phyloP scores from a whole-genome alignment of 1,139 yeast species.

The Taiozyma sp. region DNA sequence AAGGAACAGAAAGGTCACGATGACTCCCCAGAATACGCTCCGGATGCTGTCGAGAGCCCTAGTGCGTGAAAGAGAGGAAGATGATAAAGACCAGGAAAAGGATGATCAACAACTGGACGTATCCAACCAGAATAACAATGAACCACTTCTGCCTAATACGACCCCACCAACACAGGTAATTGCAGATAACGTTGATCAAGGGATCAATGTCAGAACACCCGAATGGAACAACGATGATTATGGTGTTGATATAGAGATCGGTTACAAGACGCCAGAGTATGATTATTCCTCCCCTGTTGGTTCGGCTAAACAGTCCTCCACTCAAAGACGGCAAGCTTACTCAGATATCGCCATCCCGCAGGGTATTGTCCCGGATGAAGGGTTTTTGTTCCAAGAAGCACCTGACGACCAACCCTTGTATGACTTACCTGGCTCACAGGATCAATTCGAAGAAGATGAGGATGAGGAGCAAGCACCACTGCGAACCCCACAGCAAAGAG shows the following conservation, averaged over 20 bases:
- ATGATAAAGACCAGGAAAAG: slow-evolving; percentile 15
- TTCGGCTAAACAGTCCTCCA: slow-evolving; percentile 1
- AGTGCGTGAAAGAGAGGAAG: slow-evolving; percentile 8
- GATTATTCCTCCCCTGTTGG: neutral
- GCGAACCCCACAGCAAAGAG: neutral
- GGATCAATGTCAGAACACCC: neutral
- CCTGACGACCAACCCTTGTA: neutral
- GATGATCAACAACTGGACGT: slow-evolving; percentile 1
- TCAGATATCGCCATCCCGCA: slow-evolving; percentile 23
- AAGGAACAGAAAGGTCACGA: slow-evolving; percentile 15
- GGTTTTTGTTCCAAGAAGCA: neutral
- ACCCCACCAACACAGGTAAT: neutral
- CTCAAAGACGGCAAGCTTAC: slow-evolving; percentile 2
- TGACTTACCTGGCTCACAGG: neutral
- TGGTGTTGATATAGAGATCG: neutral
- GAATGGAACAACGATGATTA: neutral
- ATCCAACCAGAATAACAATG: neutral
- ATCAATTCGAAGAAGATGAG: neutral
- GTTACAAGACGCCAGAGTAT: slow-evolving; percentile 2
- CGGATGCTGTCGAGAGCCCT: slow-evolving; percentile 18
- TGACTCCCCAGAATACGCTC: slow-evolving; percentile 19
- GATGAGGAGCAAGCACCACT: neutral
- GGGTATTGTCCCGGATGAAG: slow-evolving; percentile 19
- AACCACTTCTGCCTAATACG: neutral
- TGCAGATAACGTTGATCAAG: neutral